Base-by-base conservation (phyloP, 2,329 filamentous ascomycete species). In the Pseudogymnoascus sp. region DNA sequence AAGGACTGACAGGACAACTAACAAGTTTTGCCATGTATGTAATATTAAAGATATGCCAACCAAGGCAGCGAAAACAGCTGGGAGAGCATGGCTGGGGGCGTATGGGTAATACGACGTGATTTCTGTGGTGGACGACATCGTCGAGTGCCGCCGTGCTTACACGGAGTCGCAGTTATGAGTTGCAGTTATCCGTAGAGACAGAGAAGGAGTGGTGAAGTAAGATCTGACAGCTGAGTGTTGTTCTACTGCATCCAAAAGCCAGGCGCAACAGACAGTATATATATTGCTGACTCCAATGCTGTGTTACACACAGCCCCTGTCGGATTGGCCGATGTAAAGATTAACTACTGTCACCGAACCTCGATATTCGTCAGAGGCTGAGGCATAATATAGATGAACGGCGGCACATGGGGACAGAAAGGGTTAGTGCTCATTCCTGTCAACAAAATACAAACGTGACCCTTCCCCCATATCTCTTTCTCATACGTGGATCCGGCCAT, bases 1-100 rank as follows among this genome's bases (percentile, higher is more conserved):
- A 25, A 40, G 4, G 5, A 7, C 18, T 18, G 3, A 3, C 6
- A 37, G 33, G 55, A 15, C 5, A 31, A 64, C 71, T 62, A 37
- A 74, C 72, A 72, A 71, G 59, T 73, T 74, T 60, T 74, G 73
- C 59, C 66, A 72, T 13, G 67, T 64, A 52, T 74, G 73, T 13
- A 71, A 12, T 1, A 70, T 4, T 4, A 74, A 62, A 8, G 73
- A 74, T 37, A 69, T 55, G 29, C 69, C 71, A 18, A 74, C 66
- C 3, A 74, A 52, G 3, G 64, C 69, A 7, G 72, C 69, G 60
- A 74, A 75, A 18, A 74, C 64, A 1, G 68, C 67, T 7, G 73
- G 72, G 25, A 74, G 63, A 6, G 69, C 65, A 69, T 73, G 71
- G 58, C 66, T 73, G 13, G 73, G 73, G 13, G 65, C 42, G 60